Evolutionary conservation across 371 early-diverging fungal genomes (phyloP), one percentile per base, ranked within the genome.

Genomic region (Lichtheimia ramosa): DNA sequence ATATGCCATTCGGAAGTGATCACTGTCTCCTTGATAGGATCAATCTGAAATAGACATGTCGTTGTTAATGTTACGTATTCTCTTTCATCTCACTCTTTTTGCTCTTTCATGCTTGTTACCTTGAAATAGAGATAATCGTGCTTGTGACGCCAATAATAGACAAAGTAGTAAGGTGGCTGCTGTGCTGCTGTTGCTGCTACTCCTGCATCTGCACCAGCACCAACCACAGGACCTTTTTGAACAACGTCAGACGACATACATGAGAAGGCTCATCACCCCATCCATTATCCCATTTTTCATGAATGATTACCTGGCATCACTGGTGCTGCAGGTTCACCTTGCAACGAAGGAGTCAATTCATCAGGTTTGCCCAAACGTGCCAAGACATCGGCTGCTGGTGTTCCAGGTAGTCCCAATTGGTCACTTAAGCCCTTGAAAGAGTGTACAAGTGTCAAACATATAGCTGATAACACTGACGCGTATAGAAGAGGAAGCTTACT

Each of bases 81-180:
- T 18, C 5, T 21, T 46, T 14, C n/a, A 46, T 46, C n/a, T n/a
- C 5, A 39, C 14, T 24, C 3, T 6, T 23, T n/a, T 18, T 46
- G 1, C n/a, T 27, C 25, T 58, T 21, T 24, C 61, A 56, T 21
- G 18, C 3, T 48, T 15, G 49, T 58, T 52, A 66, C 70, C 63
- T 71, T 75, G 65, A 85, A 87, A 69, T 75, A 84, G n/a, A 84
- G 66, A 57, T 82, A 88, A 54, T 87, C 88, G 49, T 84, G 83
- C 57, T 80, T 79, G 21, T 79, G 82, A 54, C 86, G 70, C 86
- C 86, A 86, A 27, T 86, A 76, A 69, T 88, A 88, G 42, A 85
- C 69, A 28, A 85, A 63, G 56, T 79, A 82, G 46, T 65, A 70
- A n/a, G 70, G 66, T 25, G 65, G 62, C 48, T 64, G 65, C 27